phyloP scores from a whole-genome alignment of 1,284 basidiomycete species.

The Pascua sp. region DNA sequence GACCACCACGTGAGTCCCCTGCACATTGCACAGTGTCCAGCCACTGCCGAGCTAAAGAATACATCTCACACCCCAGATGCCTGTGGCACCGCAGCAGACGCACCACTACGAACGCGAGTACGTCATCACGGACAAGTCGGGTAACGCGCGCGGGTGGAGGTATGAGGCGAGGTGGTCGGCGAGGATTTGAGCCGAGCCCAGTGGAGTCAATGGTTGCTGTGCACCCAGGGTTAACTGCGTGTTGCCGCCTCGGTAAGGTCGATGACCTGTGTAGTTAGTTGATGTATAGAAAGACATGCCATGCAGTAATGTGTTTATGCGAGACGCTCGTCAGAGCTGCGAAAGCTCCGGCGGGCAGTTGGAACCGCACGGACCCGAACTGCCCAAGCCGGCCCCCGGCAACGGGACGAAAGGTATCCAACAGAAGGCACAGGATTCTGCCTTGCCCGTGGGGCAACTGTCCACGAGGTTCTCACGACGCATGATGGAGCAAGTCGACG shows the following conservation, averaged over 20 bases:
- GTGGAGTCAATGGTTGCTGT: background rate
- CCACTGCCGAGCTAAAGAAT: no score
- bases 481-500: no score
- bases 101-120: background rate
- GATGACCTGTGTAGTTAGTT: conserved; percentile 59
- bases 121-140: background rate
- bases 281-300: background rate
- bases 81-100: background rate
- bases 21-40: no score
- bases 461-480: background rate
- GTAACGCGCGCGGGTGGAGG: background rate
- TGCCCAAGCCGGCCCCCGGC: no score
- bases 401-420: no score
- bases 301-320: background rate
- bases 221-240: background rate
- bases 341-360: no score
- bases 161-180: background rate
- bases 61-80: no score
- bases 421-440: no score
- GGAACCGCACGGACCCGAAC: background rate
- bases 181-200: background rate
- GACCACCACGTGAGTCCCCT: no score
- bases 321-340: no score
- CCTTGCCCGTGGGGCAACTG: no score
- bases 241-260: conserved; percentile 61